Percentiles rank a stretch among this genome's conserved stretches.
phyloP scores from a whole-genome alignment of 805 yeast genomes.

The Schwanniomyces sp. region DNA sequence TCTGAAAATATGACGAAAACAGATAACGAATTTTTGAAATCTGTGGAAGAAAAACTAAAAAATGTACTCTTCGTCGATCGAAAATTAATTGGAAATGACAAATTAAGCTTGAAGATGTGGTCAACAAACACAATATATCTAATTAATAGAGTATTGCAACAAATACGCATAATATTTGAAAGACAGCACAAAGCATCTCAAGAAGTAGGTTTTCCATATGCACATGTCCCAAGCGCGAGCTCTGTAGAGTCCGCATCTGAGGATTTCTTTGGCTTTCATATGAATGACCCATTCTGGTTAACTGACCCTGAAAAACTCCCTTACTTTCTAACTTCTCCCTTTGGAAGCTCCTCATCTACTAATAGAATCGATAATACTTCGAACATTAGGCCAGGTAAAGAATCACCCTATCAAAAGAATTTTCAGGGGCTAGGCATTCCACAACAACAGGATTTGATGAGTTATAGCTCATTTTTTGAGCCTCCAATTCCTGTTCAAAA shows the following conservation, averaged over 20 bases:
- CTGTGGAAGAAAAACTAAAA: conserved; percentile 21
- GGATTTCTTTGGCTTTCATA: conserved; percentile 39
- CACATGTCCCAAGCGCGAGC: not conserved
- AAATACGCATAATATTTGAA: conserved; percentile 23
- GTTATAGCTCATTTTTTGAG: not conserved
- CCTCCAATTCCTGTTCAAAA: not conserved
- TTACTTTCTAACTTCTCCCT: conserved; percentile 28
- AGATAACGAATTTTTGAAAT: conserved; percentile 17
- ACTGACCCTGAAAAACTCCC: conserved; percentile 50
- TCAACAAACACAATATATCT: conserved; percentile 32
- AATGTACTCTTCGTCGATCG: conserved; percentile 22
- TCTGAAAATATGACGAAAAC: conserved; percentile 7
- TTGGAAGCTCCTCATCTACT: conserved; percentile 11
- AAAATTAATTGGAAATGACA: conserved; percentile 16
- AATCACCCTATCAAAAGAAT: not conserved
- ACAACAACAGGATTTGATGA: conserved; percentile 2
- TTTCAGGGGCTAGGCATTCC: not conserved
- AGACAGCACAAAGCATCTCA: conserved; percentile 10
- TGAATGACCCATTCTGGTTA: conserved; percentile 53
- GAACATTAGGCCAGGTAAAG: not conserved
- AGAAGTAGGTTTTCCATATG: not conserved
- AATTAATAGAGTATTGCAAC: conserved; percentile 27
- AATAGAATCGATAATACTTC: not conserved
- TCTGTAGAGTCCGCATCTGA: conserved; percentile 17
- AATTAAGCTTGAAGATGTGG: conserved; percentile 27